Evolutionary conservation across 108 stramenopile species (phyloP), one percentile per base, ranked within the genome.

Genomic region (Pseudonitzschia multiseries): DNA sequence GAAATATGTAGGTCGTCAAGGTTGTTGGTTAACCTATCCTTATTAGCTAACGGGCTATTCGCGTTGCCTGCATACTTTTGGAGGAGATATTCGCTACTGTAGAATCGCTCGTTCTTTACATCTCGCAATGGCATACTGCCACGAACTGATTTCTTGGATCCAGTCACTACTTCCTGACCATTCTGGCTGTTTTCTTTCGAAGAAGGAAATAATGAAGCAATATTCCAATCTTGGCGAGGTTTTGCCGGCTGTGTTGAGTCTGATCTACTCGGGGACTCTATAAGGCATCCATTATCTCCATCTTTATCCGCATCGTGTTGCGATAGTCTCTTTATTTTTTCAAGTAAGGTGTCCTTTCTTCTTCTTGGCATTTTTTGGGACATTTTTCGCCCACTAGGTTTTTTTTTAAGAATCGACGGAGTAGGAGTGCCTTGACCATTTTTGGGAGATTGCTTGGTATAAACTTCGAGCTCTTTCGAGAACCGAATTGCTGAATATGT

Each of bases 381-480:
- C 12, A 26, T 22, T 60, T 51, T 63, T 21, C 20, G 60, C n/a
- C 51, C 31, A 33, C 46, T 42, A 14, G 17, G 26, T 22, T 57
- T 26, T 21, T 44, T 24, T 22, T 63, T 63, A 36, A 73, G 64
- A 22, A 73, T 73, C 10, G 72, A 64, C 50, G 41, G 50, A 21
- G 61, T 72, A 64, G 72, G 72, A 51, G 72, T 73, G 36, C 40
- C 63, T n/a, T 33, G 20, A 65, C 28, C 54, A 26, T 73, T 43
- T n/a, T 56, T 56, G 54, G 54, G 26, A 31, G 31, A 41, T n/a
- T 64, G 62, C 52, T 73, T 73, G 21, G 63, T 64, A 12, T 65
- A 64, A 15, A 65, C 27, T 73, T 73, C 72, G 13, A 73, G 63
- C 32, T 65, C 32, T 32, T 64, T 65, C 4, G 72, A 73, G 28